phyloP scores from a whole-genome alignment of 345 rosid genomes.

The Salix arbutifolia region DNA sequence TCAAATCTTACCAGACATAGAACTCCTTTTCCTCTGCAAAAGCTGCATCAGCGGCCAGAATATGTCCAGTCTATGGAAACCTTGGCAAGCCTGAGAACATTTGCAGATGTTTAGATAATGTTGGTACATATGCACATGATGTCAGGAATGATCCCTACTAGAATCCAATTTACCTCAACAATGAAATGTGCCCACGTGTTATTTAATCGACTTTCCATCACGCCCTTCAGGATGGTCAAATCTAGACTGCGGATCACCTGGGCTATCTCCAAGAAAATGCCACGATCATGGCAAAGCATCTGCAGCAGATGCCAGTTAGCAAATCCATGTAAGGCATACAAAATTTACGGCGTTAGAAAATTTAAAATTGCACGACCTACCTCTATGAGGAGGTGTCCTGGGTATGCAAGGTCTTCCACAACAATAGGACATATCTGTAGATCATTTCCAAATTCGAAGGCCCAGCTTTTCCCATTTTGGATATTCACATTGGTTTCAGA shows the following conservation, averaged over 20 bases:
- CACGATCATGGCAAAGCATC: constrained; percentile 58
- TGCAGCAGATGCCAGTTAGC: constrained; percentile 14
- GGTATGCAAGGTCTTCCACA: constrained; percentile 54
- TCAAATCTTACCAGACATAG: constrained; percentile 29
- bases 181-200: constrained; percentile 61
- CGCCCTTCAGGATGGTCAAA: constrained; percentile 51
- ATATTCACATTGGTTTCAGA: constrained; percentile 15
- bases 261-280: constrained; percentile 53
- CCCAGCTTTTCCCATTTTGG: constrained; percentile 43
- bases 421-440: constrained; percentile 45
- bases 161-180: constrained; percentile 42
- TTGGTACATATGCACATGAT: background rate
- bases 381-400: constrained; percentile 63
- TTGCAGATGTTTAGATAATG: background rate
- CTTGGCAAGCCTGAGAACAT: constrained; percentile 42
- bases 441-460: constrained; percentile 41
- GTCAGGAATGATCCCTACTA: background rate
- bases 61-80: constrained; percentile 57
- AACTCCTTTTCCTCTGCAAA: constrained; percentile 34
- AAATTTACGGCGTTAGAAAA: background rate
- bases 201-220: constrained; percentile 28
- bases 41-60: constrained; percentile 76
- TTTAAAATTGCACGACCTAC: constrained; percentile 12
- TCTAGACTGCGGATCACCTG: constrained; percentile 40
- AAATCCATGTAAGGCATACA: background rate